Percentiles rank a stretch among this genome's conserved stretches.
These are phyloP conservation scores for Fistulinella cinereoalba DNA, from an alignment of 1,284 basidiomycete species.

Conservation along the genomic window DNA sequence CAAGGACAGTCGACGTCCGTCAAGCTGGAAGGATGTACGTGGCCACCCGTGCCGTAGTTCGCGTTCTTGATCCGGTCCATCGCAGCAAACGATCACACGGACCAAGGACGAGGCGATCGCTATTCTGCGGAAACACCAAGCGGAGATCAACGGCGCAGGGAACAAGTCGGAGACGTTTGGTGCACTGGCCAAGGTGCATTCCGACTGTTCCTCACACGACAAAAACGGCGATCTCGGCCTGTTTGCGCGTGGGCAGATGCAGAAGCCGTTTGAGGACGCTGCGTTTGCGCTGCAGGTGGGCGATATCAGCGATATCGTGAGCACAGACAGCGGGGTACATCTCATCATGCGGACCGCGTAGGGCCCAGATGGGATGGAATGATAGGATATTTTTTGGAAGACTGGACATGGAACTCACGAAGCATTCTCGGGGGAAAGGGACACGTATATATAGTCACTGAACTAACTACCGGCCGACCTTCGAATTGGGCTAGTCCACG, in stretches of 20 bases:
- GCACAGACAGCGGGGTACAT: slow-evolving; percentile 96
- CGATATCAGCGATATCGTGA: slow-evolving; percentile 82
- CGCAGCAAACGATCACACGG: slow-evolving; percentile 82
- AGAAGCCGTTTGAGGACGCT: slow-evolving; percentile 95
- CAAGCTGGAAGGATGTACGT: slow-evolving; percentile 90
- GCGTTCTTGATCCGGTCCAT: not conserved
- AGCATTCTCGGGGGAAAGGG: no score
- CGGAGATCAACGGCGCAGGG: slow-evolving; percentile 56
- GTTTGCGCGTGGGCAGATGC: slow-evolving; percentile 92
- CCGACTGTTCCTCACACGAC: slow-evolving; percentile 85
- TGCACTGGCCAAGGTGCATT: slow-evolving; percentile 70
- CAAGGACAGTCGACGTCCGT: slow-evolving; percentile 78
- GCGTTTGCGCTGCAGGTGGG: slow-evolving; percentile 81
- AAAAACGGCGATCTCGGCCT: slow-evolving; percentile 83
- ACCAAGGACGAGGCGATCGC: slow-evolving; percentile 87
- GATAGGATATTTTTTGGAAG: no score
- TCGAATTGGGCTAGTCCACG: no score
- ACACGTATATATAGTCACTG: no score
- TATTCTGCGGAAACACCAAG: slow-evolving; percentile 66
- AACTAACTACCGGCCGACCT: no score
- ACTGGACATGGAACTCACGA: no score
- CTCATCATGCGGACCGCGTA: slow-evolving; percentile 87
- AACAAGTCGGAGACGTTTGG: slow-evolving; percentile 57
- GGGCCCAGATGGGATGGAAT: no score
- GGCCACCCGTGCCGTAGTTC: not conserved